These are phyloP conservation scores for Phytophthora tentaculata DNA, from an alignment of 352 stramenopile species.

Conservation along the genomic window DNA sequence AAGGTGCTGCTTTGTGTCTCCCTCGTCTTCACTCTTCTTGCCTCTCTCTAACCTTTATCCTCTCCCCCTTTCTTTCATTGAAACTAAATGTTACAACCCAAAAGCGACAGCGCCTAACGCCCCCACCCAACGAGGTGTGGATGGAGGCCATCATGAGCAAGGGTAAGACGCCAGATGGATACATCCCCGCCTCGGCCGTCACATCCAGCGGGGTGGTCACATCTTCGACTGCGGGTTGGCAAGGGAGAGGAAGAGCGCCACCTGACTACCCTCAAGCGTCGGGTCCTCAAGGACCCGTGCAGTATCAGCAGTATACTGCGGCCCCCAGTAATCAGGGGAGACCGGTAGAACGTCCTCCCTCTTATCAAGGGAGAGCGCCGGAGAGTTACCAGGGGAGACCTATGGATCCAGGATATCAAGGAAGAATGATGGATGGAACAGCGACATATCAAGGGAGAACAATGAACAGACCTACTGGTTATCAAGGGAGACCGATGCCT, in stretches of 20 bases:
- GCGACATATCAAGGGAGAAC: slow-evolving; percentile 9
- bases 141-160: slow-evolving; percentile 81
- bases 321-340: slow-evolving; percentile 16
- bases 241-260: slow-evolving; percentile 8
- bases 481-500: slow-evolving; percentile 15
- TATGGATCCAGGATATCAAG: slow-evolving; percentile 8
- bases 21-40: background rate
- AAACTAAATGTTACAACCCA: background rate
- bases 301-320: slow-evolving; percentile 21
- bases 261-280: slow-evolving; percentile 2
- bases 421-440: slow-evolving; percentile 7
- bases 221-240: slow-evolving; percentile 15
- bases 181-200: slow-evolving; percentile 7
- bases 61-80: background rate
- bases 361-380: slow-evolving; percentile 15
- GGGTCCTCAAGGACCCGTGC: slow-evolving; percentile 1
- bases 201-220: background rate
- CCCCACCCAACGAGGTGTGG: slow-evolving; percentile 68
- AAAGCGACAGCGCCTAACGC: slow-evolving; percentile 40
- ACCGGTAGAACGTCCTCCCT: slow-evolving; percentile 12
- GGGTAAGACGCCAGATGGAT: slow-evolving; percentile 41
- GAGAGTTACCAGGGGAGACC: slow-evolving; percentile 12
- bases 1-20: slow-evolving; percentile 25
- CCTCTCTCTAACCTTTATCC: slow-evolving; percentile 7
- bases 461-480: slow-evolving; percentile 1